Percentiles rank a stretch among this genome's conserved stretches.
phyloP scores from a whole-genome alignment of 345 rosid species.

The Garcia nutans region DNA sequence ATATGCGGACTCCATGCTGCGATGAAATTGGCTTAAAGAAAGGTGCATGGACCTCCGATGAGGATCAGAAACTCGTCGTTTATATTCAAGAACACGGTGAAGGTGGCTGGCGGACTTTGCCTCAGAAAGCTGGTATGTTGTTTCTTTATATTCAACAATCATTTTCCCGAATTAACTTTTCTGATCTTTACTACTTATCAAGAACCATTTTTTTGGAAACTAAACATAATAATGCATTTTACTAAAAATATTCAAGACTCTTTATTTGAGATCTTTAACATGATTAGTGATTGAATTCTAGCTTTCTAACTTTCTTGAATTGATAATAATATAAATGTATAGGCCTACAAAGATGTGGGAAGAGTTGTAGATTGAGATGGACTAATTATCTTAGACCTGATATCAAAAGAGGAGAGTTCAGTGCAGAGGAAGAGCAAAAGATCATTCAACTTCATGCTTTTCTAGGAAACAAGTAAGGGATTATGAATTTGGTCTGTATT shows the following conservation, averaged over 20 bases:
- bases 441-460: conserved; percentile 5
- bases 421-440: conserved; percentile 2
- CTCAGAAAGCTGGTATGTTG: conserved; percentile 11
- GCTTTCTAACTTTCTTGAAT: background rate
- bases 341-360: conserved; percentile 18
- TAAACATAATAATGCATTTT: too few relatives aligned
- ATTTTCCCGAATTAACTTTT: too few relatives aligned
- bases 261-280: background rate
- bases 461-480: conserved; percentile 12
- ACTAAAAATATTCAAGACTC: too few relatives aligned
- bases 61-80: conserved; percentile 13
- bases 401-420: conserved; percentile 7
- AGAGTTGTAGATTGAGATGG: conserved; percentile 14
- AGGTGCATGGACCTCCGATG: conserved; percentile 18
- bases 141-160: too few relatives aligned
- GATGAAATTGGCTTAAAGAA: conserved; percentile 11
- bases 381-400: conserved; percentile 11
- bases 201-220: too few relatives aligned
- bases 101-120: conserved; percentile 19
- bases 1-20: conserved; percentile 12
- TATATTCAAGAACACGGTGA: conserved; percentile 17
- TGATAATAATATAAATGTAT: too few relatives aligned
- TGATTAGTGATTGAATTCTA: too few relatives aligned
- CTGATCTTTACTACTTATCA: too few relatives aligned
- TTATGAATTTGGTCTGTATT: too few relatives aligned